Evolutionary conservation across 2,329 filamentous ascomycete genomes (phyloP), one percentile per base, ranked within the genome.

Genomic region (Diaporthe helianthi): DNA sequence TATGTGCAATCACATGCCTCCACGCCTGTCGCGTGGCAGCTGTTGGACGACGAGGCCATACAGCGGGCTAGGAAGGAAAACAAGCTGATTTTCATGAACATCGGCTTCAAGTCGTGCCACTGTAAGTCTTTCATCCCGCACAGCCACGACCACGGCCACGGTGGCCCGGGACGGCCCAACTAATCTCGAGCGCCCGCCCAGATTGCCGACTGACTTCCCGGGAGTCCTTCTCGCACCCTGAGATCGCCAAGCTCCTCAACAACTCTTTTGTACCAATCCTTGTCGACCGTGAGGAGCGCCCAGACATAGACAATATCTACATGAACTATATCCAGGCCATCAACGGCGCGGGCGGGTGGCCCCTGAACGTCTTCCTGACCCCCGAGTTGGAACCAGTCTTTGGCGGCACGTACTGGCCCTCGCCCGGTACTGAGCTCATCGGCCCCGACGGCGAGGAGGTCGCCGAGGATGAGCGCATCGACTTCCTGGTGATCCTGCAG

Each of bases 261-360:
- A 85, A 90, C 71, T 88, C 89, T 69, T 99, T 98, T 79, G 89
- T 99, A 53, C 95, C 96, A 4, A 90, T 98, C 78, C 92, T 98
- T 75, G 88, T 98, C 76, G 96, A 99, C 80, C 89, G 94, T 71
- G 96, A 99, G 80, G 93, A 97, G 80, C 90, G 95, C 31, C 95
- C 95, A 10, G 94, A 98, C 77, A 89, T 98, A 73, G 96, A 99
- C 77, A 90, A 92, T 71, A 94, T 98, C 73, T 98, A 98, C 79
- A 98, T 98, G 93, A 97, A 97, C 82, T 99, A 97, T 79, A 91
- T 97, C 49, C 94, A 98, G 78, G 95, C 95, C 1, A 95, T 96
- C 13, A 97, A 92, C 69, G 94, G 92, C 24, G 91, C 89, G 1
- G 95, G 94, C 12, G 96, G 96, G 47, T 98, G 96, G 94, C 96